These are phyloP conservation scores for Trichoderma sp. DNA, from an alignment of 2,329 filamentous ascomycete species.

Conservation along the genomic window DNA sequence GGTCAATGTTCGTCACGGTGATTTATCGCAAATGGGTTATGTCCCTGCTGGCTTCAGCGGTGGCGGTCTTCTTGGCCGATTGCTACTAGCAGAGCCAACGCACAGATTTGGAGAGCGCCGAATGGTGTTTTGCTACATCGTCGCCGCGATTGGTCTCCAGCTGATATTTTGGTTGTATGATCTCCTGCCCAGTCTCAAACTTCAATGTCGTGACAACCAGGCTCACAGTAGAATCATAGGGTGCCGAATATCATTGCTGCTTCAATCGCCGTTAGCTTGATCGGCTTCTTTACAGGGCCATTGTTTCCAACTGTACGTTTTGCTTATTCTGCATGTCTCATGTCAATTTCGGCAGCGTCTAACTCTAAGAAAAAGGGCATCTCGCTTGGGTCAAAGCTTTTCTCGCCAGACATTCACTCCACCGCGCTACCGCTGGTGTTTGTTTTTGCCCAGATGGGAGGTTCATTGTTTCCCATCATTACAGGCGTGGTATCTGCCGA, in stretches of 20 bases:
- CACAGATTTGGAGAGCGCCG: constrained; percentile 55
- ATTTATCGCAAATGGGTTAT: constrained; percentile 57
- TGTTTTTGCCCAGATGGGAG: constrained; percentile 54
- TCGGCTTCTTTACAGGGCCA: constrained; percentile 58
- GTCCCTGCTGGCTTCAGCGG: constrained; percentile 60
- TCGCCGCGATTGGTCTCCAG: constrained; percentile 52
- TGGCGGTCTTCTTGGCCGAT: constrained; percentile 53
- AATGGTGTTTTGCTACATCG: constrained; percentile 55
- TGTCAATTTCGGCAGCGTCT: neutral
- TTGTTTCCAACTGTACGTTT: constrained; percentile 53
- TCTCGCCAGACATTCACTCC: constrained; percentile 37
- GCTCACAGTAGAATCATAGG: constrained; percentile 23
- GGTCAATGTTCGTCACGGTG: constrained; percentile 55
- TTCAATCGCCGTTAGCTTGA: constrained; percentile 50
- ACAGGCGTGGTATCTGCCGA: constrained; percentile 50
- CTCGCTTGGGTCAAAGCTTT: constrained; percentile 51
- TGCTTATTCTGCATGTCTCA: accelerated
- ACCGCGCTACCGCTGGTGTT: constrained; percentile 50
- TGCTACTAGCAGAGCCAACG: constrained; percentile 57
- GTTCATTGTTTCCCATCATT: constrained; percentile 53
- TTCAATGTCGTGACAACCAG: neutral
- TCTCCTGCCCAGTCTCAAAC: neutral
- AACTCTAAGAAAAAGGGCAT: constrained; percentile 44
- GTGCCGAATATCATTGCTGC: constrained; percentile 47
- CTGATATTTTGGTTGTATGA: constrained; percentile 58